phyloP scores from a whole-genome alignment of 164 flowering plant species.

The Malania oleifera region DNA sequence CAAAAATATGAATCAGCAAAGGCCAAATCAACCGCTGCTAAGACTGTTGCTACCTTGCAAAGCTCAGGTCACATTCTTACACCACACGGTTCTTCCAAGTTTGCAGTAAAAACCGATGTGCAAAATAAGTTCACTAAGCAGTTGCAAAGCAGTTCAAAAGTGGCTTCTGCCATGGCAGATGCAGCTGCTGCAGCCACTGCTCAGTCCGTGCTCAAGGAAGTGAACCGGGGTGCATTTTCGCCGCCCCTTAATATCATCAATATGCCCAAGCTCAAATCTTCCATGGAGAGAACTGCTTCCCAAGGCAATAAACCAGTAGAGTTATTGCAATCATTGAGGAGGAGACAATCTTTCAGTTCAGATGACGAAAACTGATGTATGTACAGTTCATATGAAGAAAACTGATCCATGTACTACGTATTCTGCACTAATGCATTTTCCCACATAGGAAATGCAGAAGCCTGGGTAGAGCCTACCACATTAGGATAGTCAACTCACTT shows the following conservation, averaged over 20 bases:
- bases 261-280: constrained; percentile 65
- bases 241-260: constrained; percentile 62
- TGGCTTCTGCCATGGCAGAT: constrained; percentile 72
- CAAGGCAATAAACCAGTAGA: constrained; percentile 28
- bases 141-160: constrained; percentile 32
- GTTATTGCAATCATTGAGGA: constrained; percentile 73
- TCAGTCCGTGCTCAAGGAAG: constrained; percentile 67
- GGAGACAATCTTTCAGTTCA: constrained; percentile 61
- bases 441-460: neutral
- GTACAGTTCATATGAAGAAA: too few species aligned
- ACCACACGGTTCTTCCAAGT: constrained; percentile 25
- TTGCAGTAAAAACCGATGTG: constrained; percentile 7
- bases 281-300: constrained; percentile 13
- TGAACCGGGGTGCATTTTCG: constrained; percentile 38
- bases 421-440: neutral
- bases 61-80: constrained; percentile 23
- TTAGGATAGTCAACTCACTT: too few species aligned
- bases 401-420: too few species aligned
- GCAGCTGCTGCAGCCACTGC: constrained; percentile 64
- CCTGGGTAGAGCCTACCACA: too few species aligned
- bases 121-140: constrained; percentile 20
- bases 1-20: constrained; percentile 70
- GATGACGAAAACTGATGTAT: constrained; percentile 50
- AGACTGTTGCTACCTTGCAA: constrained; percentile 40
- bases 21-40: constrained; percentile 47